Percentiles rank a stretch among this genome's conserved stretches.
phyloP scores from a whole-genome alignment of 805 yeast species.

The Sungouiella thailandica region DNA sequence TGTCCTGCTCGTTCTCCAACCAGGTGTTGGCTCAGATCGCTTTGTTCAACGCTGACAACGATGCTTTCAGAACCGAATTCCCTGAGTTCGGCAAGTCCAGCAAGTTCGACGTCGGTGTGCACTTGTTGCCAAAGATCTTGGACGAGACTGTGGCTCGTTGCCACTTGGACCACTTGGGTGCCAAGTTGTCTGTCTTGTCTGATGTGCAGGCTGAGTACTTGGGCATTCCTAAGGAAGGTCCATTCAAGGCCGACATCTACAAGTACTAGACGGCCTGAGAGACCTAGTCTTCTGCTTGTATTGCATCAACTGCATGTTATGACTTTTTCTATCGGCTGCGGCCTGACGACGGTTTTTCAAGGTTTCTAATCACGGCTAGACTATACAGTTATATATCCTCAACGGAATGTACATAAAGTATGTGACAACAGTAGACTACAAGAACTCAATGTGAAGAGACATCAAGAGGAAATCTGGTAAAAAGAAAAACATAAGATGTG shows the following conservation, averaged over 20 bases:
- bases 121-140: constrained; percentile 93
- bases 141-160: constrained; percentile 98
- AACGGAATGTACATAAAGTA: constrained; percentile 29
- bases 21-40: constrained; percentile 95
- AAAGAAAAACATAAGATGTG: no score
- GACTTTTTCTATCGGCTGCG: constrained; percentile 18
- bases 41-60: constrained; percentile 78
- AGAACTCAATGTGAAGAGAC: no score
- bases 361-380: constrained; percentile 22
- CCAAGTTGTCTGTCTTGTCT: constrained; percentile 71
- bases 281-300: constrained; percentile 10
- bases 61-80: constrained; percentile 68
- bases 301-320: constrained; percentile 47
- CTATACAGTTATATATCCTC: constrained; percentile 31
- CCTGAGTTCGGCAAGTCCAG: constrained; percentile 92
- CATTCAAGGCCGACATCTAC: constrained; percentile 97
- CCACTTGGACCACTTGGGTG: constrained; percentile 94
- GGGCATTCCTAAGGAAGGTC: constrained; percentile 89
- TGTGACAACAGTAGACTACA: no score
- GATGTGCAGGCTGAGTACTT: constrained; percentile 88
- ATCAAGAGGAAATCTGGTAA: no score
- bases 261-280: constrained; percentile 60
- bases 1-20: constrained; percentile 99
- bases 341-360: constrained; percentile 18
- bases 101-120: constrained; percentile 88